Percentiles rank a stretch among this genome's conserved stretches.
Conservation (phyloP, 495 filamentous ascomycete species). For the Penicillium mononematosum region DNA sequence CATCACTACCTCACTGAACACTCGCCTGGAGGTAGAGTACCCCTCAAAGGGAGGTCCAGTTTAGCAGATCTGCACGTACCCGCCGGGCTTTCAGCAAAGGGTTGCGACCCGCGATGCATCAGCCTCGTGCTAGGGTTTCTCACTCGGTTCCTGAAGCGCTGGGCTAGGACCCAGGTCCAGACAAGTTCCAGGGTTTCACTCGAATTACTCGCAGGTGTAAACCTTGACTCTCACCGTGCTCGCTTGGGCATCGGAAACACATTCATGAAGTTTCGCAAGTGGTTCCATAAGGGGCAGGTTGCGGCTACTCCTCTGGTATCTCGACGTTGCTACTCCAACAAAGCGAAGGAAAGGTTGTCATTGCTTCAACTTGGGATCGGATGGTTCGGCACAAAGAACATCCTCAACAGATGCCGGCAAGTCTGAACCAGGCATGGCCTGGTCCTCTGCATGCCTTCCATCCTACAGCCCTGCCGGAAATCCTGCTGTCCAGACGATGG, state of each 20-base stretch:
- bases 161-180: background rate
- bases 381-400: background rate
- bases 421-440: too few relatives aligned
- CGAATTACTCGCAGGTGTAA: background rate
- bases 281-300: background rate
- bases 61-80: background rate
- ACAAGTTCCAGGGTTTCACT: background rate
- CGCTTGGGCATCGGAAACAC: background rate
- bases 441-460: too few relatives aligned
- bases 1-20: background rate
- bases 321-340: background rate
- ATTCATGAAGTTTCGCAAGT: background rate
- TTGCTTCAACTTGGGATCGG: background rate
- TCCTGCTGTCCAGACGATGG: background rate
- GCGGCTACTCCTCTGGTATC: background rate
- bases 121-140: background rate
- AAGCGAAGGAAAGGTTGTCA: background rate
- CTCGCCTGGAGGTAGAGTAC: background rate
- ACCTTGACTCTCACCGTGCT: background rate
- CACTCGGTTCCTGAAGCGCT: background rate
- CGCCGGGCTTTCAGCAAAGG: background rate
- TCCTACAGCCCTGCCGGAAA: background rate
- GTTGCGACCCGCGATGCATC: background rate
- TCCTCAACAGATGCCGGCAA: too few relatives aligned
- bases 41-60: background rate